Percentiles rank a stretch among this genome's conserved stretches.
Evolutionary conservation across 768 basidiomycete genomes (phyloP).

Genomic region (Xanthoconium stramineum): DNA sequence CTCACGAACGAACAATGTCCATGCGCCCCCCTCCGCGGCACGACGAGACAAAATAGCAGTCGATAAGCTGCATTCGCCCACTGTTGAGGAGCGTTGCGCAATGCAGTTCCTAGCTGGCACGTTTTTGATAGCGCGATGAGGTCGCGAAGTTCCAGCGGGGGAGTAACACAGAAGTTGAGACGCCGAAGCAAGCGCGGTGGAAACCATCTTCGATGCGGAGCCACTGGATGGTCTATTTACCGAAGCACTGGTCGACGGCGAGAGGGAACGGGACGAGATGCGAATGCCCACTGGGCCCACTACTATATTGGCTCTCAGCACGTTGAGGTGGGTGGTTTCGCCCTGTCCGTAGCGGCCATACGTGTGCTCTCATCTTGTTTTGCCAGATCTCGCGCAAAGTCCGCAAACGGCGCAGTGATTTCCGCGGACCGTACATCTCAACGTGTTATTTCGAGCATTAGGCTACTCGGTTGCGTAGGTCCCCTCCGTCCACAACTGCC

Average conservation of each 20-base stretch:
- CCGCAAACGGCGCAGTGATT: conserved; percentile 28
- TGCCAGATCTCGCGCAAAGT: conserved; percentile 23
- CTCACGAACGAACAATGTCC: conserved; percentile 7
- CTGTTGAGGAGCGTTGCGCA: conserved; percentile 1
- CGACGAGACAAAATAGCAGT: conserved; percentile 10
- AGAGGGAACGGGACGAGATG: background rate
- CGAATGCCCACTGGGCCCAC: background rate
- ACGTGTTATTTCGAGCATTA: conserved; percentile 23
- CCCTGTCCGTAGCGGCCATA: background rate
- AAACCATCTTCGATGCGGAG: conserved; percentile 19
- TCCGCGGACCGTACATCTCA: conserved; percentile 28
- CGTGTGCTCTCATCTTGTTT: conserved; percentile 10
- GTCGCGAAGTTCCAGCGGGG: too few relatives aligned
- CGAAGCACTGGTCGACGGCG: background rate
- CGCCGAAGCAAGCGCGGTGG: conserved; percentile 16
- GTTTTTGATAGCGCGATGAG: conserved; percentile 15
- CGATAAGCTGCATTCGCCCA: background rate
- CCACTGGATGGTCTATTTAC: conserved; percentile 2
- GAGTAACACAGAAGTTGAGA: conserved; percentile 10
- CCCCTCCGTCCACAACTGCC: conserved; percentile 11
- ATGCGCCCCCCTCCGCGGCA: conserved; percentile 2
- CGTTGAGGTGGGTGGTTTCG: background rate
- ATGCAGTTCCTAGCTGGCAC: conserved; percentile 11
- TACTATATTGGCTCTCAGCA: background rate
- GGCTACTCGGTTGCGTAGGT: conserved; percentile 22